Evolutionary conservation across 225 moss, liverwort and hornwort species (phyloP).

Genomic region (Takakia lepidozioides): DNA sequence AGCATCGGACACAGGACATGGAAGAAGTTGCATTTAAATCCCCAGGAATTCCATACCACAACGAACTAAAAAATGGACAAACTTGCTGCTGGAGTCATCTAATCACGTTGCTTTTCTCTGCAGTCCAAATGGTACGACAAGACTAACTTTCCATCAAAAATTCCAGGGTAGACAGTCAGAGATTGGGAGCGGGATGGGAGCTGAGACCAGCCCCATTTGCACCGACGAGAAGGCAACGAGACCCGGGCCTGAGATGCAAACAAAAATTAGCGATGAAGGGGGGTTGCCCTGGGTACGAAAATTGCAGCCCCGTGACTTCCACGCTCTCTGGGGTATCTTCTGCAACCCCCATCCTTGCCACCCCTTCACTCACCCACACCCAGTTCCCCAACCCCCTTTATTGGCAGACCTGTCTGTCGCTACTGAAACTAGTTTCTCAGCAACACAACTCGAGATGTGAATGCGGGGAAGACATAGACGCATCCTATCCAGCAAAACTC

Average conservation of each 20-base stretch:
- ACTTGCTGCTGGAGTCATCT: background rate
- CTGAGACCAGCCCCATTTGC: slow-evolving; percentile 91
- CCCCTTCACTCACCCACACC: slow-evolving; percentile 29
- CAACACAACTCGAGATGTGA: too few species aligned
- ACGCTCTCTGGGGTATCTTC: slow-evolving; percentile 11
- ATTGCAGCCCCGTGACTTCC: slow-evolving; percentile 79
- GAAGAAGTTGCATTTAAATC: background rate
- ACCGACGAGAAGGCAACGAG: slow-evolving; percentile 90
- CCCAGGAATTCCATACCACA: background rate
- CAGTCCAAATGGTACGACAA: background rate
- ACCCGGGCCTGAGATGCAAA: slow-evolving; percentile 59
- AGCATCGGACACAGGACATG: too few species aligned
- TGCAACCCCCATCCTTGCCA: slow-evolving; percentile 26
- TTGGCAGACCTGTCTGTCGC: too few species aligned
- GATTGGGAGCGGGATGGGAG: background rate
- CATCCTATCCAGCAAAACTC: too few species aligned
- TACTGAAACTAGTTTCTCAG: too few species aligned
- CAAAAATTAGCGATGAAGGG: slow-evolving; percentile 86
- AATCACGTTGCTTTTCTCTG: too few species aligned
- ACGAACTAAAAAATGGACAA: background rate
- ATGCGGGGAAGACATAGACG: too few species aligned
- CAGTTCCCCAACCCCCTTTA: too few species aligned
- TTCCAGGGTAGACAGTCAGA: background rate
- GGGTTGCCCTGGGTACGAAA: slow-evolving; percentile 65
- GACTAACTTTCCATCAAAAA: background rate